Conservation (phyloP, 2,329 filamentous ascomycete species). For the Hypoxylon rubiginosum region DNA sequence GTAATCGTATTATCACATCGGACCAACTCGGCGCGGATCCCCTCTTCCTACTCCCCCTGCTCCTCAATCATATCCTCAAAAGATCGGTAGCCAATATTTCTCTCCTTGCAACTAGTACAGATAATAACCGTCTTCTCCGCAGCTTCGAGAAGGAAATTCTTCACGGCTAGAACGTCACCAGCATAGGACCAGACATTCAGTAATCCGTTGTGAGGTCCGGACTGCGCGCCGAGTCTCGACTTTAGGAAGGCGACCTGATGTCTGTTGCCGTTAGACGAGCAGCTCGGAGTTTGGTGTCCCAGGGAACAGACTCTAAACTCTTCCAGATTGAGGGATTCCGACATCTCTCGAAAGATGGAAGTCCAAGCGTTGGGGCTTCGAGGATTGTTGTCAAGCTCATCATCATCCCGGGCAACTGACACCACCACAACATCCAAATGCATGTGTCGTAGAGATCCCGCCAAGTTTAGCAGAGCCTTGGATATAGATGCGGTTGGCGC, state of each 20-base stretch:
- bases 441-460: conserved; percentile 37
- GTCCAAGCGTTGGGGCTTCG: conserved; percentile 43
- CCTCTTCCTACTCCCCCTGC: background rate
- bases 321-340: conserved; percentile 26
- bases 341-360: conserved; percentile 38
- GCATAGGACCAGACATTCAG: conserved; percentile 37
- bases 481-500: conserved; percentile 25
- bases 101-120: conserved; percentile 39
- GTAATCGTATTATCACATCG: background rate
- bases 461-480: conserved; percentile 31
- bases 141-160: conserved; percentile 40
- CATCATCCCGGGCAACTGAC: conserved; percentile 27
- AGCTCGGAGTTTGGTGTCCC: conserved; percentile 38
- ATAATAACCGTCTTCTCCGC: conserved; percentile 43
- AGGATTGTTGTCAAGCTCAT: conserved; percentile 43
- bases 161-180: conserved; percentile 28
- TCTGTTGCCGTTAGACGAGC: conserved; percentile 31
- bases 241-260: conserved; percentile 44
- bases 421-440: conserved; percentile 36
- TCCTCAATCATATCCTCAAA: conserved; percentile 38
- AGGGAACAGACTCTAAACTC: conserved; percentile 30
- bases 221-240: conserved; percentile 39
- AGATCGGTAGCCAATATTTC: conserved; percentile 38
- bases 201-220: conserved; percentile 30
- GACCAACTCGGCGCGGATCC: too few relatives aligned